Evolutionary conservation across 1,139 yeast species (phyloP).

Genomic region (Tardiomyces depauwii): DNA sequence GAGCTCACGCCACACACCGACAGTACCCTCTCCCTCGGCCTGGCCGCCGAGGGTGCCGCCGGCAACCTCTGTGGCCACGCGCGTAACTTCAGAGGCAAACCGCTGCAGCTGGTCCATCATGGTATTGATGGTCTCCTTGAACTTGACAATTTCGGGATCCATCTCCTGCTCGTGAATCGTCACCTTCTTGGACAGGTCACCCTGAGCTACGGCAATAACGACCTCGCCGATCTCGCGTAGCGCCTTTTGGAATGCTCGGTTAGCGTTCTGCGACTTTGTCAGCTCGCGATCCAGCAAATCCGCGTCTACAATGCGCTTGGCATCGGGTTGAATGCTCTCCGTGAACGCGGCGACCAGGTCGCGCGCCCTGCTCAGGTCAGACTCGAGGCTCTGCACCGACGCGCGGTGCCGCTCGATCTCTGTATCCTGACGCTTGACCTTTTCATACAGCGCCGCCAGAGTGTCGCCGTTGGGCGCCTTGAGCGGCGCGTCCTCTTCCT

Average conservation of each 20-base stretch:
- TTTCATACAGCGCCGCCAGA: slow-evolving; percentile 17
- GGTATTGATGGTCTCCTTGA: slow-evolving; percentile 70
- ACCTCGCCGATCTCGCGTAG: slow-evolving; percentile 72
- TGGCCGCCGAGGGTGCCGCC: slow-evolving; percentile 86
- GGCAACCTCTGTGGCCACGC: slow-evolving; percentile 82
- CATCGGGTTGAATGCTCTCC: slow-evolving; percentile 25
- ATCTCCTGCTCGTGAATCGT: slow-evolving; percentile 60
- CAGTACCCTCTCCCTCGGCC: slow-evolving; percentile 72
- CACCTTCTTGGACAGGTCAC: slow-evolving; percentile 71
- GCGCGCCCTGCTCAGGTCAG: slow-evolving; percentile 26
- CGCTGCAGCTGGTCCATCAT: slow-evolving; percentile 84
- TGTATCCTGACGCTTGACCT: slow-evolving; percentile 27
- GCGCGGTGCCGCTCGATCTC: slow-evolving; percentile 27
- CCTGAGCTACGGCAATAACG: slow-evolving; percentile 75
- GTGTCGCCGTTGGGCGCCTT: background rate
- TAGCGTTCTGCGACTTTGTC: slow-evolving; percentile 49
- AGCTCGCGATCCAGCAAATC: slow-evolving; percentile 30
- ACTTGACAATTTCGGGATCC: slow-evolving; percentile 62
- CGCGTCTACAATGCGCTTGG: slow-evolving; percentile 9
- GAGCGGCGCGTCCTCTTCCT: background rate
- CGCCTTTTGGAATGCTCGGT: slow-evolving; percentile 68
- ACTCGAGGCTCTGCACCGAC: slow-evolving; percentile 28
- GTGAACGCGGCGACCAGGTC: slow-evolving; percentile 26
- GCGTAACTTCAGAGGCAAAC: slow-evolving; percentile 72
- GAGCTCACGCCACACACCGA: slow-evolving; percentile 76